Evolutionary conservation across 2,329 filamentous ascomycete genomes (phyloP).

Genomic region (Dothideomycetidae sp.): DNA sequence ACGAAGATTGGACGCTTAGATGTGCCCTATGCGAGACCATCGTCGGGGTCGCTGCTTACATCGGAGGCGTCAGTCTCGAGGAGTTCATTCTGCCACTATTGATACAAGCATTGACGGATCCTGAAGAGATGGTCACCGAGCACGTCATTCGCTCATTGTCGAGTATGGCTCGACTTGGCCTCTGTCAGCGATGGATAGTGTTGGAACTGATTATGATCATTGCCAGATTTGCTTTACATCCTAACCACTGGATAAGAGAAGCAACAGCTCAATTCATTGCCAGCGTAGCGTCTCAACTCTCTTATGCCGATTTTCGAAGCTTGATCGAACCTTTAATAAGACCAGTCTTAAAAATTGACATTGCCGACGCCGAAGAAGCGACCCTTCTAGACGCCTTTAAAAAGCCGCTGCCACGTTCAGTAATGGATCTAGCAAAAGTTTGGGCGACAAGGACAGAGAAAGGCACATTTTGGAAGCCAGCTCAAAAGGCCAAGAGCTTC

Average conservation of each 20-base stretch:
- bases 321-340: conserved; percentile 67
- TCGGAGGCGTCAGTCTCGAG: conserved; percentile 78
- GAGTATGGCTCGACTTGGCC: conserved; percentile 71
- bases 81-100: conserved; percentile 93
- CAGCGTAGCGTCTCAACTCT: conserved; percentile 59
- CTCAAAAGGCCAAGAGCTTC: conserved; percentile 56
- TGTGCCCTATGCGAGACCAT: conserved; percentile 95
- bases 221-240: conserved; percentile 77
- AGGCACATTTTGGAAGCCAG: conserved; percentile 75
- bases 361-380: conserved; percentile 56
- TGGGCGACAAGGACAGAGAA: conserved; percentile 76
- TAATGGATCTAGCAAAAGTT: conserved; percentile 70
- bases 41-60: conserved; percentile 78
- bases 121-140: conserved; percentile 88
- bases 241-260: conserved; percentile 89
- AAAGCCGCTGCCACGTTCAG: conserved; percentile 59
- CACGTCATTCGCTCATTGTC: conserved; percentile 78
- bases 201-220: conserved; percentile 82
- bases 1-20: conserved; percentile 90
- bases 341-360: conserved; percentile 64
- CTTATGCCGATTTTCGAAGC: conserved; percentile 67
- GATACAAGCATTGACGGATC: conserved; percentile 84
- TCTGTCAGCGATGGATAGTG: conserved; percentile 69
- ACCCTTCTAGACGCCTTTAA: conserved; percentile 70
- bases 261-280: conserved; percentile 74